Base-by-base conservation (phyloP, 2,329 filamentous ascomycete genomes). In the Aspergillus candidus region DNA sequence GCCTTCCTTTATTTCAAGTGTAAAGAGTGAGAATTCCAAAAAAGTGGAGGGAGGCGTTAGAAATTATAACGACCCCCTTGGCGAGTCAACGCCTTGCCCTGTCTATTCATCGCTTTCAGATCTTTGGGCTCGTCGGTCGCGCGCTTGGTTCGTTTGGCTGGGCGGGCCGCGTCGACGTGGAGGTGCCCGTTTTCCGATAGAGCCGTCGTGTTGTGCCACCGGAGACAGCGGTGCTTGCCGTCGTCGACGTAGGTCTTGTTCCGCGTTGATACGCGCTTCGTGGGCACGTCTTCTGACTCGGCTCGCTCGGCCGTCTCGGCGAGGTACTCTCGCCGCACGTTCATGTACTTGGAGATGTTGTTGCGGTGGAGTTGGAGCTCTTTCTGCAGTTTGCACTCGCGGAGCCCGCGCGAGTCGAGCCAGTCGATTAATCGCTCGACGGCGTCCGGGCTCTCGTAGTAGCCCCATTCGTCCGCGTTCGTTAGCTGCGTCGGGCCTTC, bases 351-450 rank as follows among this genome's bases (percentile, higher is more conserved):
- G 17, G 77, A 72, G 50, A 96, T 94, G 57, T 81, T 80, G 33
- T 90, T 83, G 40, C 82, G 83, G 70, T 84, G 94, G 14, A 75
- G 70, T 40, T 84, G 72, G 4, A 98, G 76, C 64, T 97, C 91
- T 67, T 96, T 97, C 48, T 85, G 81, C 39, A 98, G 74, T 61
- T 88, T 90, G 50, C 85, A 71, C 68, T 98, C 93, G 51, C 94
- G 89, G 52, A 84, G 76, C 1, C 93, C 93, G 12, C 88, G 84
- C 11, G 83, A 78, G 59, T 98, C 91, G 4, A 98, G 77, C 90
- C 93, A 98, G 41, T 78, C 78, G 49, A 97, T 80, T 13, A 98
- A 76, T 41, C 78, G 78, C 49, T 93, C 86, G 4, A 98, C 69
- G 32, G 86, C 78, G 38, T 84, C 80, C 0, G 87, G 81, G 10